A percentile compares a stretch with the other conserved stretches of the same genome.
phyloP scores from a whole-genome alignment of 1,284 basidiomycete genomes.

The Puccinia novopanici region DNA sequence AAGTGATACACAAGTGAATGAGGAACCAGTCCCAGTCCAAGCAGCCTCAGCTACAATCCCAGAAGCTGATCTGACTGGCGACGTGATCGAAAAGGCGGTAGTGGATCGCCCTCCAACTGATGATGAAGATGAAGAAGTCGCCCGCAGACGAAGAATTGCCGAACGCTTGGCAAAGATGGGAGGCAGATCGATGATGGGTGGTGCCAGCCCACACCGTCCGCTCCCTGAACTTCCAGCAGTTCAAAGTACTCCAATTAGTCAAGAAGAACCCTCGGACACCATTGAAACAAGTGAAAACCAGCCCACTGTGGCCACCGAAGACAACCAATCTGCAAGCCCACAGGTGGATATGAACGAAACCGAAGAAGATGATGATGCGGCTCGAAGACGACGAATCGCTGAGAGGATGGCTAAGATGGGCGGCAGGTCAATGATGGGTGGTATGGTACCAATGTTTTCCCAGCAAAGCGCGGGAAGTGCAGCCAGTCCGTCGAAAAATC shows the following conservation, averaged over 20 bases:
- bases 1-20: not conserved
- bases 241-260: not conserved
- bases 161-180: conserved; percentile 48
- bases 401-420: conserved; percentile 51
- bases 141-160: conserved; percentile 29
- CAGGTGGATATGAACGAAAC: not conserved
- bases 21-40: not conserved
- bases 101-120: not conserved
- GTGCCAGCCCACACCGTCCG: conserved; percentile 1
- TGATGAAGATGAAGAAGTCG: conserved; percentile 39
- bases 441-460: conserved; percentile 40
- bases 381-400: conserved; percentile 40
- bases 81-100: not conserved
- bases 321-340: not conserved
- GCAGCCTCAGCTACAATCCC: not conserved
- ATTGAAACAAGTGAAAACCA: not conserved
- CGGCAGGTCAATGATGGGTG: conserved; percentile 46
- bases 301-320: not conserved
- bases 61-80: not conserved
- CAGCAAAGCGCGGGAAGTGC: not conserved
- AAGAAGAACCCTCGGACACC: not conserved
- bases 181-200: conserved; percentile 46
- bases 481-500: conserved; percentile 9
- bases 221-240: conserved; percentile 8
- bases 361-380: conserved; percentile 36